phyloP scores from a whole-genome alignment of 2,329 filamentous ascomycete species.

The Cryphonectria radicalis region DNA sequence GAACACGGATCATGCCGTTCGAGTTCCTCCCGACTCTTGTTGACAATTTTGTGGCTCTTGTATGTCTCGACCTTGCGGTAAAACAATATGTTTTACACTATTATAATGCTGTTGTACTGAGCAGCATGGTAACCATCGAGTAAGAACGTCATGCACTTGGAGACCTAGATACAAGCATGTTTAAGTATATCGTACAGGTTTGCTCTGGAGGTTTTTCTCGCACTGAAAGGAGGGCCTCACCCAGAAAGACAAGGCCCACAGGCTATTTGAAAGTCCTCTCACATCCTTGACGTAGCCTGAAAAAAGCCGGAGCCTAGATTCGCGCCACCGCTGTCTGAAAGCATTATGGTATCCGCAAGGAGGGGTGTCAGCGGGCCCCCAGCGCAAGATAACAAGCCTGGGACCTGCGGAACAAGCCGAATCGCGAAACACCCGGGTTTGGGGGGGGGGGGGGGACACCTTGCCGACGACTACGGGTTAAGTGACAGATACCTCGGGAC shows the following conservation, averaged over 20 bases:
- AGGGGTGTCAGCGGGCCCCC: background rate
- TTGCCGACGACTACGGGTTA: background rate
- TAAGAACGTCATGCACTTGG: background rate
- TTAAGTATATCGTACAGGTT: background rate
- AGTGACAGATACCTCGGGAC: background rate
- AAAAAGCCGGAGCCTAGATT: background rate
- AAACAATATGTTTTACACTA: background rate
- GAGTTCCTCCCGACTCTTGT: background rate
- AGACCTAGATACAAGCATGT: background rate
- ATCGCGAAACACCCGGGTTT: background rate
- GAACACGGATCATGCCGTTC: background rate
- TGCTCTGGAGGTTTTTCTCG: background rate
- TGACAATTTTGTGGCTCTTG: background rate
- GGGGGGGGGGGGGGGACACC: background rate
- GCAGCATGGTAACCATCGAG: background rate
- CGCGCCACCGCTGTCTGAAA: background rate
- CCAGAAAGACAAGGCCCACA: background rate
- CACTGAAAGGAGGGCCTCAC: background rate
- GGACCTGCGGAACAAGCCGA: slow-evolving; percentile 1
- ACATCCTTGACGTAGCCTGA: background rate
- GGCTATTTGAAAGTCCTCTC: background rate
- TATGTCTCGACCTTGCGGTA: background rate
- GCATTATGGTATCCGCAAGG: background rate
- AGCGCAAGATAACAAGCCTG: background rate
- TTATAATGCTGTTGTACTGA: too few relatives aligned